Evolutionary conservation across 2,329 filamentous ascomycete genomes (phyloP), one percentile per base, ranked within the genome.

Genomic region (Davidsoniella neocaledoniae): DNA sequence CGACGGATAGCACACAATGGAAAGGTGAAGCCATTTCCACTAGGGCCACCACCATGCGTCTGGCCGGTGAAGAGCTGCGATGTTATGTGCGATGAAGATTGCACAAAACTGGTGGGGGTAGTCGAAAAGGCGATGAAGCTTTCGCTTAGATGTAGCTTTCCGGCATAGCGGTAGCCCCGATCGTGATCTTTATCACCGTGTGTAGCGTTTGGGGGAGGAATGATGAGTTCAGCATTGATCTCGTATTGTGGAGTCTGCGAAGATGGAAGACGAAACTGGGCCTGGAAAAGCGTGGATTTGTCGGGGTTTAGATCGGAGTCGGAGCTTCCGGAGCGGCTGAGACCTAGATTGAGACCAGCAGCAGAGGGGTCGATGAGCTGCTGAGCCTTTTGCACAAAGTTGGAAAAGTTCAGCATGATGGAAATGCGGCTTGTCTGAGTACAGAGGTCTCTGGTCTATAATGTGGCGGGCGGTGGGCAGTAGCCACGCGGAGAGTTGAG

Each of bases 41-140:
- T 85, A 3, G 91, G 90, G 0, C 91, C 91, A 19, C 85, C 86
- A 53, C 91, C 87, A 61, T 94, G 83, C 25, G 90, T 95, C 63
- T 94, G 86, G 14, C 88, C 91, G 3, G 86, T 93, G 66, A 93
- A 96, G 52, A 79, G 77, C 43, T 82, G 86, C 17, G 87, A 88
- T 0, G 83, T 81, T 55, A 78, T 81, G 17, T 83, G 78, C 63
- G 80, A 94, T 14, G 90, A 83, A 0, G 82, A 81, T 55, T 79
- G 80, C 40, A 85, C 65, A 65, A 95, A 95, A 67, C 86, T 93
- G 8, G 86, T 84, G 14, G 86, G 81, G 48, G 91, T 86, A 6
- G 91, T 95, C 0, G 88, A 95, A 70, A 98, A 98, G 72, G 88
- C 96, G 58, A 98, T 79, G 66, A 84, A 98, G 58, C 84, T 77